Conservation (phyloP, 345 rosid species). For the Cochlearia excelsa region DNA sequence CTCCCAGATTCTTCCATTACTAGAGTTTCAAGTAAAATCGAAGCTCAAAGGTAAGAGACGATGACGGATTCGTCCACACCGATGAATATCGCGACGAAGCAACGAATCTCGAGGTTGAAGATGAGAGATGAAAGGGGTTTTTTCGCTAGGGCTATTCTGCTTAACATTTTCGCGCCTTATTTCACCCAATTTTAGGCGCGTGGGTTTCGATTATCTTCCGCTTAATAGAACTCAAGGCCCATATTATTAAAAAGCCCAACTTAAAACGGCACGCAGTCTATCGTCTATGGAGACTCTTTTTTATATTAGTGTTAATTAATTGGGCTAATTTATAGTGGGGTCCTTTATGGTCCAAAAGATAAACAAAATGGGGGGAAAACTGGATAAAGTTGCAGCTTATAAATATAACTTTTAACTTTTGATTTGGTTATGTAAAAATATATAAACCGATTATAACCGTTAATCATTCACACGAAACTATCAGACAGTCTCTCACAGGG, state of each 20-base stretch:
- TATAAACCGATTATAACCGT: no score
- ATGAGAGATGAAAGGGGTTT: conserved; percentile 1
- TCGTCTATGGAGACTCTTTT: background rate
- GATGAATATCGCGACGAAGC: background rate
- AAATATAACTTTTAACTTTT: no score
- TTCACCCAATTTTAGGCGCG: conserved; percentile 16
- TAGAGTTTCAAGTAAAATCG: background rate
- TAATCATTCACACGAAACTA: no score
- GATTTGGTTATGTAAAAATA: no score
- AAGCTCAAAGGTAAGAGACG: background rate
- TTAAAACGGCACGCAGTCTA: conserved; percentile 3
- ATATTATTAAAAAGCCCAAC: conserved; percentile 6
- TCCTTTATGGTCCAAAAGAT: no score
- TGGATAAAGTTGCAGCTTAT: no score
- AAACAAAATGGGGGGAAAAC: no score
- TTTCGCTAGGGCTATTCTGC: conserved; percentile 18
- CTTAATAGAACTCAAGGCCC: conserved; percentile 2
- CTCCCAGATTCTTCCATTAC: conserved; percentile 37
- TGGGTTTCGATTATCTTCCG: background rate
- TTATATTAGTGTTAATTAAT: no score
- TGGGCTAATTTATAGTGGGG: no score
- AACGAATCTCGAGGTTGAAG: conserved; percentile 4
- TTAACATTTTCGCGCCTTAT: conserved; percentile 22
- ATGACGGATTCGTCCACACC: background rate
- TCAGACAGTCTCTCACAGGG: no score